A percentile compares a stretch with the other conserved stretches of the same genome.
Conservation (phyloP, 371 early-diverging fungal genomes). For the Rhizopus arrhizus region DNA sequence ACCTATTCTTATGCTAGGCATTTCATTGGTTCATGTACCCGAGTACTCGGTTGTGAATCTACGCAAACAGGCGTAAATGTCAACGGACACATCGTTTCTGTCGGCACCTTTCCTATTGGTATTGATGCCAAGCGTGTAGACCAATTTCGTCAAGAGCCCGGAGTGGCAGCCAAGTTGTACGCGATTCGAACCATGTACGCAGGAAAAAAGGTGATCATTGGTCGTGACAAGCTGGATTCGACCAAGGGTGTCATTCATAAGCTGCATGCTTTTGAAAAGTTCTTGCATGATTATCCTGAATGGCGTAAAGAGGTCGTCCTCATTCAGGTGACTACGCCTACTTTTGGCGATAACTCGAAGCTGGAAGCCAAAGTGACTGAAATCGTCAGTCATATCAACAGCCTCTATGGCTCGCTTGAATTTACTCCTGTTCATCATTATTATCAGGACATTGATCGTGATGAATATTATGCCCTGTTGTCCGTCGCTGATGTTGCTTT, state of each 20-base stretch:
- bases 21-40: slow-evolving; percentile 94
- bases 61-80: slow-evolving; percentile 92
- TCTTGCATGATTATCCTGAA: slow-evolving; percentile 90
- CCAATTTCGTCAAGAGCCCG: too few relatives aligned
- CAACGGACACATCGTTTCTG: slow-evolving; percentile 86
- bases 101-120: slow-evolving; percentile 99
- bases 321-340: slow-evolving; percentile 98
- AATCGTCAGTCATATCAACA: slow-evolving; percentile 96
- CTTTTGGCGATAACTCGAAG: slow-evolving; percentile 92
- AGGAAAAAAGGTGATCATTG: slow-evolving; percentile 84
- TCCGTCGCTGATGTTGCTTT: slow-evolving; percentile 95
- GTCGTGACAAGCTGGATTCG: slow-evolving; percentile 99
- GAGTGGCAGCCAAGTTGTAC: too few relatives aligned
- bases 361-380: slow-evolving; percentile 91
- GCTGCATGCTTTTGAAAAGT: slow-evolving; percentile 93
- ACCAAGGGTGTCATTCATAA: slow-evolving; percentile 99
- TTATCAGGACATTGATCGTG: slow-evolving; percentile 94
- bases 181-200: too few relatives aligned
- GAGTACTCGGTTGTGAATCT: slow-evolving; percentile 89
- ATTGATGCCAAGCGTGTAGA: slow-evolving; percentile 80
- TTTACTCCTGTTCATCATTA: slow-evolving; percentile 98
- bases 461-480: slow-evolving; percentile 96
- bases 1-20: slow-evolving; percentile 99
- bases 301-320: slow-evolving; percentile 94
- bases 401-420: slow-evolving; percentile 90